Base-by-base conservation (phyloP, 108 stramenopile genomes). In the Schizochytrium sp. region DNA sequence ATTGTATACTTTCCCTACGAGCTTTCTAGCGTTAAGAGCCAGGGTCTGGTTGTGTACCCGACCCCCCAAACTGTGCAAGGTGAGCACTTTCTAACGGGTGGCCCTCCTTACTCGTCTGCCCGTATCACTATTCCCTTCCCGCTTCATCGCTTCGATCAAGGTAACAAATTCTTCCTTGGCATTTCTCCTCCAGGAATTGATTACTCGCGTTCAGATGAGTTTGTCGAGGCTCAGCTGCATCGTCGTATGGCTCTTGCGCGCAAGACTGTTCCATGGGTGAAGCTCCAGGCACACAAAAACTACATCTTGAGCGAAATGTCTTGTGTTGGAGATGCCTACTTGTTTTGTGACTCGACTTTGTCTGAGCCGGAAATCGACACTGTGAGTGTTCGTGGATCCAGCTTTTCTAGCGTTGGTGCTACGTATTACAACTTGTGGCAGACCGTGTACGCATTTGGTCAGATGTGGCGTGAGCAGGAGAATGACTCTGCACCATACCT, bases 111-210 rank as follows among this genome's bases (percentile, higher is more conserved):
- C 28, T 12, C 28, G 12, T 83, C 76, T 2, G 50, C 76, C 0
- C 76, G 76, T 28, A 10, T 83, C 10, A 47, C 15, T 17, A 83
- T 55, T n/a, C 76, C 76, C 5, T 83, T 83, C 55, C 4, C 76
- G 8, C 13, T 83, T 2, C 28, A 55, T n/a, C 53, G 53, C 5
- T 49, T 83, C 28, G 53, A 49, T n/a, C 49, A 83, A 53, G 76
- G 76, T 38, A 40, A 7, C 45, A 55, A 10, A 38, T 28, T 5
- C n/a, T 83, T 19, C 53, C 47, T 83, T 17, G 76, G 15, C 47
- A 28, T 83, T 40, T n/a, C 10, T n/a, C 76, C 76, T n/a, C 10
- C 38, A n/a, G 53, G n/a, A 10, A 53, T 5, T n/a, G 28, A 83
- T 55, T 12, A 28, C 28, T 28, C 28, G 28, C 28, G 28, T 28